A percentile compares a stretch with the other conserved stretches of the same genome.
These are phyloP conservation scores for Trametes cinnabarina DNA, from an alignment of 768 basidiomycete genomes.

Conservation along the genomic window DNA sequence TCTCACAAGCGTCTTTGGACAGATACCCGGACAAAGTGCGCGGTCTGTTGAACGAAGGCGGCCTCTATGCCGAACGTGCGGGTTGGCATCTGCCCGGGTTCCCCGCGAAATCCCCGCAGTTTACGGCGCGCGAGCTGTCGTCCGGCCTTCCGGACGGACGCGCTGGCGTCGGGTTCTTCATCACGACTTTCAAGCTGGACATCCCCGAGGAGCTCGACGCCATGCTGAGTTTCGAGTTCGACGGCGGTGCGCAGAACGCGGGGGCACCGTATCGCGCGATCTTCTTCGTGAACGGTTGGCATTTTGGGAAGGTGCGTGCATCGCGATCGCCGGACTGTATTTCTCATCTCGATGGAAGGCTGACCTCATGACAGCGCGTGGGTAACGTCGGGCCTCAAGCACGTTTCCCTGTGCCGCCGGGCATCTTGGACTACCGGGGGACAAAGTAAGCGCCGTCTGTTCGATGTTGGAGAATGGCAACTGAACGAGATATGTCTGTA, in stretches of 20 bases:
- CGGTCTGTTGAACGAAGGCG: slow-evolving; percentile 46
- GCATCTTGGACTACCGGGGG: slow-evolving; percentile 72
- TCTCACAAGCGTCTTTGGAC: neutral
- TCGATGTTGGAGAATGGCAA: too few relatives aligned
- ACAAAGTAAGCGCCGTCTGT: slow-evolving; percentile 50
- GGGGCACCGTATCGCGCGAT: slow-evolving; percentile 70
- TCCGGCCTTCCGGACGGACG: slow-evolving; percentile 52
- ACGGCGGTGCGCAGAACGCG: slow-evolving; percentile 34
- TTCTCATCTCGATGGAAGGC: too few relatives aligned
- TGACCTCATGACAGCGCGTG: slow-evolving; percentile 20
- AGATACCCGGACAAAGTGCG: slow-evolving; percentile 70
- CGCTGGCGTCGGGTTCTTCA: slow-evolving; percentile 80
- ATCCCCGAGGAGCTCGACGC: slow-evolving; percentile 60
- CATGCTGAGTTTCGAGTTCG: slow-evolving; percentile 70
- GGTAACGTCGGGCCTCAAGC: slow-evolving; percentile 54
- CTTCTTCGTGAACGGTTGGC: slow-evolving; percentile 85
- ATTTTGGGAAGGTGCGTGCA: slow-evolving; percentile 73
- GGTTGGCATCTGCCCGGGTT: slow-evolving; percentile 57
- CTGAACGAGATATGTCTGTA: too few relatives aligned
- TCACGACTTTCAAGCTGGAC: slow-evolving; percentile 64
- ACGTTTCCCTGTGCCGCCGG: slow-evolving; percentile 81
- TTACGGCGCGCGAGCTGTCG: slow-evolving; percentile 55
- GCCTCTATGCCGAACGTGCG: slow-evolving; percentile 41
- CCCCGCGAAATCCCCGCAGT: slow-evolving; percentile 48
- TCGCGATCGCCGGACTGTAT: neutral